Conservation (phyloP, 805 yeast genomes). For the Lachancea thermotolerans region DNA sequence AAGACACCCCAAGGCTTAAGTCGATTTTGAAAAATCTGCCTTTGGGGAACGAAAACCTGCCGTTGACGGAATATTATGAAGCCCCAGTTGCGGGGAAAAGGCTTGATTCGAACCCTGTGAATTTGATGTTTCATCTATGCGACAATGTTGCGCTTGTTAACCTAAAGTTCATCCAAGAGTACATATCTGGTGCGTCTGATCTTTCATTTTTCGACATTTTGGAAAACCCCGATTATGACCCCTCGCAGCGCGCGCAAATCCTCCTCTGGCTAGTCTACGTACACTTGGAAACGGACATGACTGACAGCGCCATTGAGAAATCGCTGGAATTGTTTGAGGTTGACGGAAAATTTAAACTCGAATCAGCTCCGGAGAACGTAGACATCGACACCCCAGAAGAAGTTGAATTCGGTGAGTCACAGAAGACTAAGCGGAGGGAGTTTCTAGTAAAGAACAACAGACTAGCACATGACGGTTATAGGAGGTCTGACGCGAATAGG, state of each 20-base stretch:
- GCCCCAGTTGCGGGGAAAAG: slow-evolving; percentile 33
- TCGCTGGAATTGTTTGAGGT: slow-evolving; percentile 18
- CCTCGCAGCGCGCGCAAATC: slow-evolving; percentile 60
- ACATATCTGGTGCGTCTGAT: slow-evolving; percentile 11
- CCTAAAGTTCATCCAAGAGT: slow-evolving; percentile 22
- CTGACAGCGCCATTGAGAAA: slow-evolving; percentile 39
- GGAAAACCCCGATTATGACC: slow-evolving; percentile 52
- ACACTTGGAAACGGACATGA: slow-evolving; percentile 66
- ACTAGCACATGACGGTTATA: slow-evolving; percentile 2
- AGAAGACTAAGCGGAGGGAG: slow-evolving; percentile 20
- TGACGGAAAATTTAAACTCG: slow-evolving; percentile 13
- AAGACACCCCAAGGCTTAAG: slow-evolving; percentile 91
- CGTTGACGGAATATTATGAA: slow-evolving; percentile 65
- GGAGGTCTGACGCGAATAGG: slow-evolving; percentile 1
- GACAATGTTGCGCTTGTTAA: slow-evolving; percentile 52
- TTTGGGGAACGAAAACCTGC: slow-evolving; percentile 24
- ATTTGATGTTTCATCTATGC: slow-evolving; percentile 67
- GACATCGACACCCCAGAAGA: slow-evolving; percentile 29
- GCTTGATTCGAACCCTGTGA: slow-evolving; percentile 60
- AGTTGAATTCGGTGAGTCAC: slow-evolving; percentile 23
- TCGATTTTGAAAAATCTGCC: slow-evolving; percentile 60
- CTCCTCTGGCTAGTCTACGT: slow-evolving; percentile 81
- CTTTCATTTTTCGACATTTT: slow-evolving; percentile 65
- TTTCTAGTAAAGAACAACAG: slow-evolving; percentile 15
- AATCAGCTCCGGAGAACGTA: slow-evolving; percentile 11